Evolutionary conservation across 2,329 filamentous ascomycete species (phyloP).

Genomic region (Cryphonectria parasitica): DNA sequence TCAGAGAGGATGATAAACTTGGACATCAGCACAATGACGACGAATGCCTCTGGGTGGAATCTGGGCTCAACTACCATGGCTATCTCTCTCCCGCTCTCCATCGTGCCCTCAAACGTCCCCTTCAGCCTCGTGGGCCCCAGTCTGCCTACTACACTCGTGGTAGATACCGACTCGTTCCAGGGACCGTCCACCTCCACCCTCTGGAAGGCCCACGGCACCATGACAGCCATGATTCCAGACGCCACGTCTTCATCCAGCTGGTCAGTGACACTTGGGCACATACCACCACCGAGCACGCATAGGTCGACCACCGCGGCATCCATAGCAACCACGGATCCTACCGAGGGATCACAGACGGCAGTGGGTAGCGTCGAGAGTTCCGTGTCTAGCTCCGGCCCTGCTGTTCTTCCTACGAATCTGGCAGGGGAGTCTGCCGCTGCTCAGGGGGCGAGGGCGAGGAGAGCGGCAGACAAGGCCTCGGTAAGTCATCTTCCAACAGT

Average conservation of each 20-base stretch:
- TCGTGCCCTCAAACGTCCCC: slow-evolving; percentile 24
- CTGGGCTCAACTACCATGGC: background rate
- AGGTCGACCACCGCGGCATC: background rate
- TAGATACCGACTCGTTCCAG: slow-evolving; percentile 13
- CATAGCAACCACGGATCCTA: background rate
- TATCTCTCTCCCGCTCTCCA: slow-evolving; percentile 16
- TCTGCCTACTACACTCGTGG: slow-evolving; percentile 20
- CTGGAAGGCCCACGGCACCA: background rate
- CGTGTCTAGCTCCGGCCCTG: background rate
- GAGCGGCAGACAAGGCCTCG: slow-evolving; percentile 11
- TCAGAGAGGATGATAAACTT: background rate
- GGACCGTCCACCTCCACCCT: slow-evolving; percentile 2
- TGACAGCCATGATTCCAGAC: background rate
- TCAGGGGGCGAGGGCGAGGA: background rate
- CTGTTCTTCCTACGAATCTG: background rate
- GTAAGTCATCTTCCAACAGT: slow-evolving; percentile 12
- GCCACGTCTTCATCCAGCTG: background rate
- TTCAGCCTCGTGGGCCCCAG: slow-evolving; percentile 15
- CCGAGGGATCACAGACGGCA: background rate
- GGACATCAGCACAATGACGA: background rate
- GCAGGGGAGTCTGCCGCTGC: background rate
- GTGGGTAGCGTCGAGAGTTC: background rate
- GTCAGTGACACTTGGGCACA: background rate
- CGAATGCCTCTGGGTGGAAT: background rate
- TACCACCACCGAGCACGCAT: background rate